Percentiles rank a stretch among this genome's conserved stretches.
Evolutionary conservation across 164 flowering plant genomes (phyloP).

Genomic region (Aristolochia contorta): DNA sequence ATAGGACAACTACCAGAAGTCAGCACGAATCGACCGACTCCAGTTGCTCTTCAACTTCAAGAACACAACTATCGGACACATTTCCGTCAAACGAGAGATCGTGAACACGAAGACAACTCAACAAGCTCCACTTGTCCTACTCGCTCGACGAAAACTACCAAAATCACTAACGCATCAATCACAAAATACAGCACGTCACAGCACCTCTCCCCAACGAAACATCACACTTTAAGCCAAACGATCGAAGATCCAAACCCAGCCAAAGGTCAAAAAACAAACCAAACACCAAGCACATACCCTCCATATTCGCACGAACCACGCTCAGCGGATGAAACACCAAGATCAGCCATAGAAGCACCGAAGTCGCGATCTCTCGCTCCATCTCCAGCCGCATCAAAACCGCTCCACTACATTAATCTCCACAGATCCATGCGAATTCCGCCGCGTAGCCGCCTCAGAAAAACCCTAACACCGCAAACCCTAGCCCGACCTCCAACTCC

Average conservation of each 20-base stretch:
- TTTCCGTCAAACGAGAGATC: too few relatives aligned
- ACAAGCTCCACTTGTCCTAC: too few relatives aligned
- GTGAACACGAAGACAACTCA: too few relatives aligned
- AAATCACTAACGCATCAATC: too few relatives aligned
- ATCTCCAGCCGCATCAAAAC: constrained; percentile 10
- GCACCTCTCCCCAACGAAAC: background rate
- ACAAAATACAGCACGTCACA: too few relatives aligned
- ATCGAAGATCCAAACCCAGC: background rate
- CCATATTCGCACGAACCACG: constrained; percentile 21
- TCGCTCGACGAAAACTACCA: too few relatives aligned
- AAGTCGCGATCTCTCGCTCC: constrained; percentile 11
- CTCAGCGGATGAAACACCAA: constrained; percentile 19
- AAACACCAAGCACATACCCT: constrained; percentile 12
- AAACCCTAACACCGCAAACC: constrained; percentile 13
- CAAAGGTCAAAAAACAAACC: background rate
- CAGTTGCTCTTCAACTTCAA: too few relatives aligned
- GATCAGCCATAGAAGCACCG: constrained; percentile 18
- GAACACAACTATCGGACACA: too few relatives aligned
- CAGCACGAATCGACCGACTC: too few relatives aligned
- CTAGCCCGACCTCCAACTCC: constrained; percentile 3
- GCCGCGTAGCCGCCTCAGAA: constrained; percentile 3
- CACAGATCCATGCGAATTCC: constrained; percentile 7
- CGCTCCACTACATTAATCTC: constrained; percentile 7
- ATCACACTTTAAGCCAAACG: background rate
- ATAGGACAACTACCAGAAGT: too few relatives aligned